phyloP scores from a whole-genome alignment of 2,329 filamentous ascomycete genomes.

The Fusarium oligoseptatum region DNA sequence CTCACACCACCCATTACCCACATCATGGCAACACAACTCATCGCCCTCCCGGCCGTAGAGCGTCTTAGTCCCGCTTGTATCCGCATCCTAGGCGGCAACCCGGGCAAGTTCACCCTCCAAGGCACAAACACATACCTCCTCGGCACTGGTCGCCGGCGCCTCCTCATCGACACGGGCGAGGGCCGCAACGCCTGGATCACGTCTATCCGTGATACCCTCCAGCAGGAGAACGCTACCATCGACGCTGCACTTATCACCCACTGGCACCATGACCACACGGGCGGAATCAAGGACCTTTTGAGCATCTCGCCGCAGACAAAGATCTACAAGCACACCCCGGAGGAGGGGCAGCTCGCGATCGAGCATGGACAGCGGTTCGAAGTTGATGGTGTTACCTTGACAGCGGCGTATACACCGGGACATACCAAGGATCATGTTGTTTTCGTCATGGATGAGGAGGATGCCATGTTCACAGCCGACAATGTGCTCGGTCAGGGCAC shows the following conservation, averaged over 20 bases:
- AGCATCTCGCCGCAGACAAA: conserved; percentile 71
- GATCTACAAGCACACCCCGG: conserved; percentile 76
- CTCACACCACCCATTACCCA: background rate
- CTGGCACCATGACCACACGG: conserved; percentile 90
- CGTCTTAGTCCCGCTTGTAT: conserved; percentile 83
- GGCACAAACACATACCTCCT: conserved; percentile 97
- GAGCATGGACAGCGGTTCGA: conserved; percentile 66
- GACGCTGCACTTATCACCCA: conserved; percentile 85
- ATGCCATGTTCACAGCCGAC: conserved; percentile 89
- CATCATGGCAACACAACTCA: conserved; percentile 72
- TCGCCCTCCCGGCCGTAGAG: conserved; percentile 78
- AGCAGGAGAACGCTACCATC: conserved; percentile 76
- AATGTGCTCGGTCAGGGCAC: conserved; percentile 91
- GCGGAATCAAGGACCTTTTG: conserved; percentile 79
- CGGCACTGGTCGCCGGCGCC: conserved; percentile 77
- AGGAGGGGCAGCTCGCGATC: conserved; percentile 59
- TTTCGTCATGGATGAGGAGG: conserved; percentile 81
- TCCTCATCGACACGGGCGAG: conserved; percentile 93
- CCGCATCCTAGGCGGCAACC: conserved; percentile 90
- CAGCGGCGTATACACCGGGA: conserved; percentile 72
- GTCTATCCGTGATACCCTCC: conserved; percentile 73
- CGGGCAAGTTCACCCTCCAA: conserved; percentile 81
- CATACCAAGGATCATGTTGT: conserved; percentile 88
- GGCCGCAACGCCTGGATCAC: conserved; percentile 81
- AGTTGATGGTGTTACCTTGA: conserved; percentile 74